A percentile compares a stretch with the other conserved stretches of the same genome.
phyloP scores from a whole-genome alignment of 352 stramenopile species.

The Elongisporangium prolatum region DNA sequence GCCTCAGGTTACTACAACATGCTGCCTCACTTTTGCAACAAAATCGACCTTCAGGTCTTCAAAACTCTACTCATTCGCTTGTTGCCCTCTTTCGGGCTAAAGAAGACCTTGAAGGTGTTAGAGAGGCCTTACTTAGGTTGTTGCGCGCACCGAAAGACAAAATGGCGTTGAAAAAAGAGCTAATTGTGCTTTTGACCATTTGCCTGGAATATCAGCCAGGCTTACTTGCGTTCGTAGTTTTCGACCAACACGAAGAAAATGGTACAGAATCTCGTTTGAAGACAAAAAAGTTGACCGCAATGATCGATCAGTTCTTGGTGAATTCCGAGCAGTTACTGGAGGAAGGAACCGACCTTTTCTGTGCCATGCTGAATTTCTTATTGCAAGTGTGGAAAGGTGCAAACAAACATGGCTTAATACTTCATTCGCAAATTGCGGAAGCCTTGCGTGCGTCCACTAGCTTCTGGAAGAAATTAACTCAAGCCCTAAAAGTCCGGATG shows the following conservation, averaged over 20 bases:
- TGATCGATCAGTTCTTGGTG: conserved; percentile 50
- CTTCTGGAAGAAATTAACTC: conserved; percentile 64
- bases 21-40: conserved; percentile 19
- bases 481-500: conserved; percentile 52
- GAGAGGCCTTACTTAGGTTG: conserved; percentile 32
- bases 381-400: conserved; percentile 55
- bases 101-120: conserved; percentile 32
- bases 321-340: conserved; percentile 59
- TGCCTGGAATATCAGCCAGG: conserved; percentile 55
- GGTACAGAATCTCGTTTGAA: not conserved
- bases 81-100: conserved; percentile 42
- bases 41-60: conserved; percentile 2
- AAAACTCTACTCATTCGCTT: conserved; percentile 34
- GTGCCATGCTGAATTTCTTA: conserved; percentile 46
- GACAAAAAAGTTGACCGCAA: conserved; percentile 6
- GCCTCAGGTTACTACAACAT: conserved; percentile 47
- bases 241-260: conserved; percentile 11
- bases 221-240: conserved; percentile 52
- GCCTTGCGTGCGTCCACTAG: conserved; percentile 23
- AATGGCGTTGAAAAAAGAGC: conserved; percentile 25
- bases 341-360: conserved; percentile 50
- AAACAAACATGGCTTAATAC: conserved; percentile 19
- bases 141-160: conserved; percentile 23
- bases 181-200: conserved; percentile 46
- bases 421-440: conserved; percentile 47